Conservation (phyloP, 768 basidiomycete genomes). For the Leccinum pellstonianum region DNA sequence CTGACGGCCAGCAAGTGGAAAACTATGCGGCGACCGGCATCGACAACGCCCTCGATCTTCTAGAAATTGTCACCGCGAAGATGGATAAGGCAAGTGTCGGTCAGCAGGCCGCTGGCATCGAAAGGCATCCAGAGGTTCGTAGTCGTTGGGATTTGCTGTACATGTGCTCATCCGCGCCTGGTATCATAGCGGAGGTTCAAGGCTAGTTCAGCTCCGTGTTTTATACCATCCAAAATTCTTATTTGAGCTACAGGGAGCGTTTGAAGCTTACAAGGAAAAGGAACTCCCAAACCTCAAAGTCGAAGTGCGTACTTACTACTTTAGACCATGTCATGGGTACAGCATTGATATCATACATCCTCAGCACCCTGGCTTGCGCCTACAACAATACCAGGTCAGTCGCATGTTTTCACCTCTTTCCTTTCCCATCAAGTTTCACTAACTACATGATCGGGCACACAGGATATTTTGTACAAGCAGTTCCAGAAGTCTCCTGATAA, state of each 20-base stretch:
- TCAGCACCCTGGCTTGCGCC: slow-evolving; percentile 83
- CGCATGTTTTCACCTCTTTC: slow-evolving; percentile 1
- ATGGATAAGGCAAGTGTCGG: slow-evolving; percentile 92
- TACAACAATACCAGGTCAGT: slow-evolving; percentile 83
- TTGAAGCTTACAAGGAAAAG: slow-evolving; percentile 84
- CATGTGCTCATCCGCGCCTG: slow-evolving; percentile 13
- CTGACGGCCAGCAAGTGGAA: slow-evolving; percentile 47
- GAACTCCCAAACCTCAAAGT: slow-evolving; percentile 76
- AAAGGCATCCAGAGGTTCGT: slow-evolving; percentile 88
- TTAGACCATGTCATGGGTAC: neutral
- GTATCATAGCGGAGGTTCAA: slow-evolving; percentile 78
- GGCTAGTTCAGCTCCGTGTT: slow-evolving; percentile 37
- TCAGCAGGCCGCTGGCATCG: slow-evolving; percentile 80
- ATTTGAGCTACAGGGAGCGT: slow-evolving; percentile 58
- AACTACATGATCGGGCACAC: slow-evolving; percentile 5
- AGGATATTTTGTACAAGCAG: slow-evolving; percentile 88
- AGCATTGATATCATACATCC: slow-evolving; percentile 11
- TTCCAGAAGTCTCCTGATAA: slow-evolving; percentile 98
- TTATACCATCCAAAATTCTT: slow-evolving; percentile 1
- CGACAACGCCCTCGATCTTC: slow-evolving; percentile 85
- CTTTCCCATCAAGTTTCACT: slow-evolving; percentile 3
- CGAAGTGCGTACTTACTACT: slow-evolving; percentile 54
- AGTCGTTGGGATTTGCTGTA: neutral
- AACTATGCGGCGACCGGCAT: slow-evolving; percentile 83
- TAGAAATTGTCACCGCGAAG: slow-evolving; percentile 88